phyloP scores from a whole-genome alignment of 441 rosid species.

The Theobroma grandiflorum region DNA sequence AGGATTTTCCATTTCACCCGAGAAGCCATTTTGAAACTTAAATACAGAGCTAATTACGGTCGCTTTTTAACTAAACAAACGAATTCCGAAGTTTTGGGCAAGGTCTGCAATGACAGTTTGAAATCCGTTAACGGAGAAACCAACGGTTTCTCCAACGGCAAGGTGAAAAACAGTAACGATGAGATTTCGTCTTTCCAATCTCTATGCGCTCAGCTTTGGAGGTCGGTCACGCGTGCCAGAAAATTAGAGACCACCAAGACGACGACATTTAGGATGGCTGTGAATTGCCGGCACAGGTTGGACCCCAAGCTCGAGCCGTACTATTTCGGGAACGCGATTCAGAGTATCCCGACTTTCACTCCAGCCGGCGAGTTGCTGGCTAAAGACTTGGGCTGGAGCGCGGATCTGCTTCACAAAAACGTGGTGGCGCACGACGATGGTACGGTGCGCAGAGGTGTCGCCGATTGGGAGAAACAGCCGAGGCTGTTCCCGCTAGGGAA shows the following conservation, averaged over 20 bases:
- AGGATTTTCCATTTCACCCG: conserved; percentile 82
- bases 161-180: conserved; percentile 31
- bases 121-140: conserved; percentile 43
- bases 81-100: conserved; percentile 48
- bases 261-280: conserved; percentile 94
- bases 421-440: conserved; percentile 73
- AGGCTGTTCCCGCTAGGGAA: conserved; percentile 89
- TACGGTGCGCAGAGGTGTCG: conserved; percentile 71
- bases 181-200: conserved; percentile 96
- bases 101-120: conserved; percentile 46
- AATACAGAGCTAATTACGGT: conserved; percentile 58
- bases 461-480: conserved; percentile 78
- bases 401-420: conserved; percentile 69
- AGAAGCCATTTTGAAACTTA: conserved; percentile 69
- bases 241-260: conserved; percentile 54
- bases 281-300: conserved; percentile 90
- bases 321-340: conserved; percentile 94
- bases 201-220: conserved; percentile 84
- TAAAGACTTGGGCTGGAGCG: conserved; percentile 66
- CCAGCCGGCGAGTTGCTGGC: conserved; percentile 61
- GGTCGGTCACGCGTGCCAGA: conserved; percentile 86
- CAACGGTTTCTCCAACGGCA: conserved; percentile 34
- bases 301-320: conserved; percentile 66
- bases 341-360: conserved; percentile 83
- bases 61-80: conserved; percentile 25